These are phyloP conservation scores for Mesembryanthemum crystallinum DNA, from an alignment of 148 eudicot species.

Conservation along the genomic window DNA sequence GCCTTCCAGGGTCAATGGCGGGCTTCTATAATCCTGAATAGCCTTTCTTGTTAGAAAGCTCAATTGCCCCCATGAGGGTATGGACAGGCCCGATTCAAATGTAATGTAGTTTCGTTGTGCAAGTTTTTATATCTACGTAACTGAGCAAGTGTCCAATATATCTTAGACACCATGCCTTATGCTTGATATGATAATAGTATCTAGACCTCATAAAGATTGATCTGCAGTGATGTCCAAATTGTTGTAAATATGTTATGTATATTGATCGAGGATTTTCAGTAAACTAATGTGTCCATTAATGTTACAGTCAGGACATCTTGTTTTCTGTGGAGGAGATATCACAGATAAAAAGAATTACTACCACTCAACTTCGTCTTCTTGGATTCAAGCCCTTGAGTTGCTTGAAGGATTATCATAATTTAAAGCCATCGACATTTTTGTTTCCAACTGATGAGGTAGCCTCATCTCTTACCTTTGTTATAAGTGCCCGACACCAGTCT, in stretches of 20 bases:
- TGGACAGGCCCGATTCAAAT: no score
- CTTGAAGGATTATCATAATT: constrained; percentile 85
- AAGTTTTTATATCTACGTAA: not conserved
- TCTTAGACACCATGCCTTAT: not conserved
- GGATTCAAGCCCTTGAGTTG: constrained; percentile 93
- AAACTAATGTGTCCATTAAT: constrained; percentile 13
- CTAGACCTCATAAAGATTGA: no score
- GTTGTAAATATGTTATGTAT: not conserved
- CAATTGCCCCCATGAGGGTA: no score
- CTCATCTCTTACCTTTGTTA: not conserved
- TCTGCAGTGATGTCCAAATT: no score
- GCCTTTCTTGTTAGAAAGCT: no score
- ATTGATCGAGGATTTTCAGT: not conserved
- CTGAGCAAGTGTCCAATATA: not conserved
- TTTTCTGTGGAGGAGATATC: constrained; percentile 77
- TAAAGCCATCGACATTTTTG: constrained; percentile 87
- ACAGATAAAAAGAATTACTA: constrained; percentile 68
- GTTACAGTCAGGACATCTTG: constrained; percentile 61
- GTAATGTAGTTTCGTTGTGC: not conserved
- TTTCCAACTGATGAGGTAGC: constrained; percentile 93
- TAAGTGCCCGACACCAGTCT: not conserved
- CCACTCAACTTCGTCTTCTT: constrained; percentile 79
- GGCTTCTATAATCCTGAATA: no score
- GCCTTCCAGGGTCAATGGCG: no score
- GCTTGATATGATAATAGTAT: no score